A percentile compares a stretch with the other conserved stretches of the same genome.
These are phyloP conservation scores for Dactylellina cionopaga DNA, from an alignment of 2,329 filamentous ascomycete genomes.

Conservation along the genomic window DNA sequence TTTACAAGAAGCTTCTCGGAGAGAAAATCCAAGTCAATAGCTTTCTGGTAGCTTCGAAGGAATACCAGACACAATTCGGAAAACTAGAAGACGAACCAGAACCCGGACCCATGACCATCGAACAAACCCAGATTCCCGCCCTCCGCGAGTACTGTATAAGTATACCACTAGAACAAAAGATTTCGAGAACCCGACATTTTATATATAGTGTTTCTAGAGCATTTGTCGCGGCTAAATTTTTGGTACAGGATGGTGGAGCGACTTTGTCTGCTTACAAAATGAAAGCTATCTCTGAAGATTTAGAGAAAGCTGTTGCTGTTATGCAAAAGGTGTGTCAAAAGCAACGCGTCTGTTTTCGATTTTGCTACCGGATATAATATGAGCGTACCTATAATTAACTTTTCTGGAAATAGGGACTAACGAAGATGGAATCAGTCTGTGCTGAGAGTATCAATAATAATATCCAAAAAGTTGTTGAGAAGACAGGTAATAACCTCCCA, in stretches of 20 bases:
- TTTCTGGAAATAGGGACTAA: constrained; percentile 15
- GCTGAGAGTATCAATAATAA: background rate
- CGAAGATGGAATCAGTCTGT: background rate
- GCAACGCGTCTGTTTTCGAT: background rate
- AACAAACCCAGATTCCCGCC: constrained; percentile 21
- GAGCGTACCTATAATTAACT: no score
- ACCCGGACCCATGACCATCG: background rate
- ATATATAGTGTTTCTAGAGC: constrained; percentile 20
- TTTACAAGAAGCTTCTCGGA: background rate
- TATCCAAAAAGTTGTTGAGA: background rate
- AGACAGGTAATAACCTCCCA: constrained; percentile 25
- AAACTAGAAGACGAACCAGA: background rate
- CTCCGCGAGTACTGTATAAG: constrained; percentile 26
- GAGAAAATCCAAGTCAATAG: constrained; percentile 1
- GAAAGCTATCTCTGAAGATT: constrained; percentile 15
- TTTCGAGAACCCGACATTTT: constrained; percentile 2
- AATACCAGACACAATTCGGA: constrained; percentile 14
- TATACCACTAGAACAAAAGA: constrained; percentile 24
- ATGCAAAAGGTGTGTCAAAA: constrained; percentile 24
- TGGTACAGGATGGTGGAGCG: constrained; percentile 5
- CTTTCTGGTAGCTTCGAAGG: constrained; percentile 36
- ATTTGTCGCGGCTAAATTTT: constrained; percentile 8
- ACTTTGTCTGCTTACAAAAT: background rate
- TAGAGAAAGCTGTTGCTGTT: background rate
- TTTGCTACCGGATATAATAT: background rate